Evolutionary conservation across 441 rosid genomes (phyloP), one percentile per base, ranked within the genome.

Genomic region (Lepidium campestre): DNA sequence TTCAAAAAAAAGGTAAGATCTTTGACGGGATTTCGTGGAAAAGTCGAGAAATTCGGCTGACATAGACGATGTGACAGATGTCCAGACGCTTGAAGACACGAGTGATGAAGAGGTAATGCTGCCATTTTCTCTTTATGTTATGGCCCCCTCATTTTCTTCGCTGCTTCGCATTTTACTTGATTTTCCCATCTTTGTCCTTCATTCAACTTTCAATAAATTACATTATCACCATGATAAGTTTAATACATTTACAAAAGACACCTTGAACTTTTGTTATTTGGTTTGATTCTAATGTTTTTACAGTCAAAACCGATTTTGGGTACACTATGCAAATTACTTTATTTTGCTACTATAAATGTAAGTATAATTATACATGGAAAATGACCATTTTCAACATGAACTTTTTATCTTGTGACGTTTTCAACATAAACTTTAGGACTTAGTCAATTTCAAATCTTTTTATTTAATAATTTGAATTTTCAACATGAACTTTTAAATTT

Each of bases 61-160:
- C 6, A 0, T 3, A 35, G 23, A 22, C 45, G 46, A 50, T 1
- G 67, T 45, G 41, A 73, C 68, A 73, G 64, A 54, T 61, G 72
- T 67, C 39, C 19, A 27, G 68, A 66, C 10, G 68, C 44, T 52
- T 44, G 57, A 52, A 45, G 58, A 31, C 67, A 53, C 49, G 55
- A 66, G 68, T 67, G 77, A 67, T 46, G 52, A 67, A 67, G 68
- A 46, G 63, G 67, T 64, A 52, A 54, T 10, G 73, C 50, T 46
- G 52, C 59, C 68, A 73, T 54, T 56, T 73, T 54, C 68, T 7
- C 34, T 7, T 47, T 10, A 18, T 46, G 34, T 47, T 10, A 18
- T 46, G 34, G 6, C 12, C 69, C 47, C 52, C 20, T 20, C 57
- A 12, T 17, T 29, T 19, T 34, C 14, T 14, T 7, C 36, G 37